These are phyloP conservation scores for Centrapalus pauciflorus DNA, from an alignment of 129 eudicot species.

Conservation along the genomic window DNA sequence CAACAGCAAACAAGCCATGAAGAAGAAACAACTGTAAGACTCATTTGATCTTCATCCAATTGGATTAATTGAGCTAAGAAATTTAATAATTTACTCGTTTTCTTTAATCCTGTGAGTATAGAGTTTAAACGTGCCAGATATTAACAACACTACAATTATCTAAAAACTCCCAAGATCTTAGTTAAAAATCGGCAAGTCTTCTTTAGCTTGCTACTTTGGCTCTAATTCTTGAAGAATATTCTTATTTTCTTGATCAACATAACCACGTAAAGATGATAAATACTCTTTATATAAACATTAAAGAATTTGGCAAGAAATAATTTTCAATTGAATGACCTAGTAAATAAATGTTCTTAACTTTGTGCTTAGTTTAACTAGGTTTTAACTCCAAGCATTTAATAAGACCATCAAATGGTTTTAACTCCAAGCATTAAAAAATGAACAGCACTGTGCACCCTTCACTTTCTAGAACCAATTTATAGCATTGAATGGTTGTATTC, in stretches of 20 bases:
- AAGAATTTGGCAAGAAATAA: too few species aligned
- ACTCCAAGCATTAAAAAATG: too few species aligned
- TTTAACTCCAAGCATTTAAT: too few species aligned
- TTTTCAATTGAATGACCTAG: too few species aligned
- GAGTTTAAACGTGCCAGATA: conserved; percentile 10
- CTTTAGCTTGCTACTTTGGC: conserved; percentile 5
- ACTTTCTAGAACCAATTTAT: conserved; percentile 14
- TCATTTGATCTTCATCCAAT: neutral
- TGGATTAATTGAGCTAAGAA: neutral
- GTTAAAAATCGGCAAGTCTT: neutral
- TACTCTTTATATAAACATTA: too few species aligned
- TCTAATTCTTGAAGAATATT: neutral
- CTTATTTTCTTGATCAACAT: neutral
- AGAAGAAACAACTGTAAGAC: conserved; percentile 58
- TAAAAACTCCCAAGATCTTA: conserved; percentile 3
- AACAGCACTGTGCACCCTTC: conserved; percentile 24
- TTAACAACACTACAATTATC: neutral
- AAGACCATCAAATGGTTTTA: too few species aligned
- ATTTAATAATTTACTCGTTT: neutral
- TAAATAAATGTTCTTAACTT: too few species aligned
- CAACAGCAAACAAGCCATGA: conserved; percentile 75
- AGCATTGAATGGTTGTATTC: conserved; percentile 17
- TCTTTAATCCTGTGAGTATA: conserved; percentile 3
- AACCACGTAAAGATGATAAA: too few species aligned
- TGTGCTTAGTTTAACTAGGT: too few species aligned